phyloP scores from a whole-genome alignment of 2,329 filamentous ascomycete genomes.

The Penicillium hesseltinei region DNA sequence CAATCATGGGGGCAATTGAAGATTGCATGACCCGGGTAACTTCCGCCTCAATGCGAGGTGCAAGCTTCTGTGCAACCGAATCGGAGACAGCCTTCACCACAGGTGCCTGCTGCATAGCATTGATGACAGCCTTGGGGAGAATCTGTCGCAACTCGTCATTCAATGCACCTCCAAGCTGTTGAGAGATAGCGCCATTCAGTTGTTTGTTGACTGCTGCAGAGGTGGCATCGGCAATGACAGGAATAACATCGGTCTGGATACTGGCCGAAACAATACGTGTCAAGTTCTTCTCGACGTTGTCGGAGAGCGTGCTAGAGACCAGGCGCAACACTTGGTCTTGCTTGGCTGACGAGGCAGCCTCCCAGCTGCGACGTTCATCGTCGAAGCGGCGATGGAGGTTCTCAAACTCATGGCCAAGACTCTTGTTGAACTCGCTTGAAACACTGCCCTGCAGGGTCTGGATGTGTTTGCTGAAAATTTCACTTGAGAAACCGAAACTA shows the following conservation, averaged over 20 bases:
- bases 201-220: conserved; percentile 68
- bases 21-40: conserved; percentile 61
- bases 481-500: conserved; percentile 47
- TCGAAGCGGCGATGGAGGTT: conserved; percentile 60
- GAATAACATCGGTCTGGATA: conserved; percentile 73
- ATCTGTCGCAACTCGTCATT: conserved; percentile 70
- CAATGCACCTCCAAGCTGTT: conserved; percentile 63
- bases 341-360: conserved; percentile 62
- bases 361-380: conserved; percentile 66
- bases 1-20: conserved; percentile 65
- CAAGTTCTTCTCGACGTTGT: conserved; percentile 73
- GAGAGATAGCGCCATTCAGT: conserved; percentile 65
- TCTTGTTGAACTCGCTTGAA: conserved; percentile 50
- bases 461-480: conserved; percentile 61
- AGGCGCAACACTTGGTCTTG: conserved; percentile 68
- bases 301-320: conserved; percentile 65
- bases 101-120: conserved; percentile 70
- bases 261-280: conserved; percentile 72
- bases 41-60: conserved; percentile 67
- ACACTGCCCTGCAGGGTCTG: conserved; percentile 52
- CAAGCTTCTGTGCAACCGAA: conserved; percentile 65
- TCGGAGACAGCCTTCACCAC: conserved; percentile 72
- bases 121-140: conserved; percentile 65
- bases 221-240: conserved; percentile 67
- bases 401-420: conserved; percentile 52